Conservation (phyloP, 148 eudicot genomes). For the Talinum fruticosum region DNA sequence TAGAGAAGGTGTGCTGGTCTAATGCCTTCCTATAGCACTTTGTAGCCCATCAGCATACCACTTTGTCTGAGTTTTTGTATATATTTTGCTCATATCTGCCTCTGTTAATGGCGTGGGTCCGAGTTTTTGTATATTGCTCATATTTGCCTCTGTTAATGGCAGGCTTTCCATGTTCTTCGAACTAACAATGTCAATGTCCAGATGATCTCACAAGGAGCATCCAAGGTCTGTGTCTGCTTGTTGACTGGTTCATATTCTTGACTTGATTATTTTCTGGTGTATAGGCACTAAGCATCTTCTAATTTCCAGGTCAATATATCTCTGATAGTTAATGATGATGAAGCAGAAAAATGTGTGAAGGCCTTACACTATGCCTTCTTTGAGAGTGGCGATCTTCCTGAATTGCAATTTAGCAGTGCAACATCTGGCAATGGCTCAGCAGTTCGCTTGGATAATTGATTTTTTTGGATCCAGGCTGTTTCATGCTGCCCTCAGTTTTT, state of each 20-base stretch:
- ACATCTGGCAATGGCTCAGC: slow-evolving; percentile 28
- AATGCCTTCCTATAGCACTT: not conserved
- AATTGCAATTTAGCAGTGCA: slow-evolving; percentile 8
- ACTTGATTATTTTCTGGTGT: not conserved
- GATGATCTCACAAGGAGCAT: slow-evolving; percentile 99
- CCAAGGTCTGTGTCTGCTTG: slow-evolving; percentile 52
- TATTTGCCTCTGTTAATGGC: slow-evolving; percentile 18
- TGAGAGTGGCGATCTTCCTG: slow-evolving; percentile 43
- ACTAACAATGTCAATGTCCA: slow-evolving; percentile 77
- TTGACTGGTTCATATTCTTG: not conserved
- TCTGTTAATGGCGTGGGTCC: too few relatives aligned
- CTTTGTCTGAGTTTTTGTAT: too few relatives aligned
- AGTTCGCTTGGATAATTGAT: slow-evolving; percentile 22
- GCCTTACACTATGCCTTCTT: slow-evolving; percentile 87
- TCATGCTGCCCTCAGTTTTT: too few relatives aligned
- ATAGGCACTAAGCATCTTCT: slow-evolving; percentile 6
- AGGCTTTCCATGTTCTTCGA: slow-evolving; percentile 81
- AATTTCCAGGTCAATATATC: slow-evolving; percentile 75
- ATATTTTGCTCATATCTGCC: too few relatives aligned
- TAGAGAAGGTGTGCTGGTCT: slow-evolving; percentile 62
- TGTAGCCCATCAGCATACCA: not conserved
- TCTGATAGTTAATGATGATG: slow-evolving; percentile 81
- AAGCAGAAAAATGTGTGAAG: slow-evolving; percentile 83
- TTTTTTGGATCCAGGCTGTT: too few relatives aligned
- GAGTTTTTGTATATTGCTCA: slow-evolving; percentile 10